Evolutionary conservation across 192 early-diverging fungal species (phyloP), one percentile per base, ranked within the genome.

Genomic region (Coemansia sp.): DNA sequence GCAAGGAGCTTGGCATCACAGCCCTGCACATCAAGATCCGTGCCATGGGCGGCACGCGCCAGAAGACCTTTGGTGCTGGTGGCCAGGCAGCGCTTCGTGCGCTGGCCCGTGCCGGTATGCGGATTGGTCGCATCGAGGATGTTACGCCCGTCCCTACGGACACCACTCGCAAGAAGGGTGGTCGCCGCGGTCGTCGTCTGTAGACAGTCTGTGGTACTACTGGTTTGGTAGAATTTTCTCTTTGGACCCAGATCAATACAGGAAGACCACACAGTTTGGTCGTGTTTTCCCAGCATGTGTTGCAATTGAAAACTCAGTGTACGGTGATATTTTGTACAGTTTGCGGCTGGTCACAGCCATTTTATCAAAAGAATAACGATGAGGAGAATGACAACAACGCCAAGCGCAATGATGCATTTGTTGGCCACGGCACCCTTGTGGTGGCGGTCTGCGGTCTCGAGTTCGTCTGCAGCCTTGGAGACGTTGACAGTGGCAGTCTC

Each of bases 11-110:
- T 58, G 97, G 97, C 74, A 94, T 99, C 89, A 98, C 90, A 57
- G 97, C 97, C 71, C 89, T 99, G 55, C 97, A 99, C 91, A 89
- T 98, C 84, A 96, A 97, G 92, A 88, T 99, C 82, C 93, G 97
- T 83, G 97, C 95, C 69, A 96, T 95, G 82, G 97, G 97, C 86
- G 97, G 97, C 84, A 97, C 89, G 85, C 94, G 96, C 67, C 88
- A 90, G 82, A 98, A 98, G 93, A 89, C 94, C 71, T 96, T 96
- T 71, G 96, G 95, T 63, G 90, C 93, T 60, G 97, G 97, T 89
- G 97, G 92, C 62, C 97, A 99, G 86, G 80, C 85, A 62, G 94
- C 97, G 79, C 93, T 99, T 84, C 92, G 97, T 83, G 97, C 97
- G 68, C 85, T 99, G 69, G 97, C 97, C 74, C 93, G 97, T 87